phyloP scores from a whole-genome alignment of 768 basidiomycete species.

The Imleria badia region DNA sequence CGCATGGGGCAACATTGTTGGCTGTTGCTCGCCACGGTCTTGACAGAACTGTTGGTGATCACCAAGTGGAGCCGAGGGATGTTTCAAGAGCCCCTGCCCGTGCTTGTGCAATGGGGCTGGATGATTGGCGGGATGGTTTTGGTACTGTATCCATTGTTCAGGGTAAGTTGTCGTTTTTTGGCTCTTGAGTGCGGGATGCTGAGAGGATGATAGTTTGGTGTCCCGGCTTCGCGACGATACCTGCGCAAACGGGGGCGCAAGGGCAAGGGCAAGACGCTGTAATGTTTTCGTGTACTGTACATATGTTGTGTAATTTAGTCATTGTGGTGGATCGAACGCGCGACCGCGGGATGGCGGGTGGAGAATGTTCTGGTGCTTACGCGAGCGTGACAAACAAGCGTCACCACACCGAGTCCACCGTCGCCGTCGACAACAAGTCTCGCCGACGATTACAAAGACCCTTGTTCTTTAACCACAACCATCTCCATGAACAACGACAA shows the following conservation, averaged over 20 bases:
- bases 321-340: conserved; percentile 14
- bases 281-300: conserved; percentile 10
- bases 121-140: conserved; percentile 55
- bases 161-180: conserved; percentile 45
- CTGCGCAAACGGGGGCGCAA: conserved; percentile 38
- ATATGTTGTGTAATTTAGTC: background rate
- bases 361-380: conserved; percentile 35
- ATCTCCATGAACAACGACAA: conserved; percentile 23
- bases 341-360: background rate
- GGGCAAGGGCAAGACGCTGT: conserved; percentile 33
- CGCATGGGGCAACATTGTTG: conserved; percentile 91
- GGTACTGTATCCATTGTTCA: conserved; percentile 64
- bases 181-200: background rate
- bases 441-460: conserved; percentile 8
- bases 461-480: conserved; percentile 23
- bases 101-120: conserved; percentile 65
- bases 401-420: conserved; percentile 10
- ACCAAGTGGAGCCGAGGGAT: conserved; percentile 79
- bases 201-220: conserved; percentile 53
- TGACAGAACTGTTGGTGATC: conserved; percentile 79
- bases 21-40: conserved; percentile 82
- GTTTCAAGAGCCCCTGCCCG: conserved; percentile 64
- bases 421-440: background rate
- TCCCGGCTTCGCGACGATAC: conserved; percentile 57
- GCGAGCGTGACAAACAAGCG: conserved; percentile 22